Evolutionary conservation across 2,329 filamentous ascomycete species (phyloP).

Genomic region (Stagonosporopsis tanaceti): DNA sequence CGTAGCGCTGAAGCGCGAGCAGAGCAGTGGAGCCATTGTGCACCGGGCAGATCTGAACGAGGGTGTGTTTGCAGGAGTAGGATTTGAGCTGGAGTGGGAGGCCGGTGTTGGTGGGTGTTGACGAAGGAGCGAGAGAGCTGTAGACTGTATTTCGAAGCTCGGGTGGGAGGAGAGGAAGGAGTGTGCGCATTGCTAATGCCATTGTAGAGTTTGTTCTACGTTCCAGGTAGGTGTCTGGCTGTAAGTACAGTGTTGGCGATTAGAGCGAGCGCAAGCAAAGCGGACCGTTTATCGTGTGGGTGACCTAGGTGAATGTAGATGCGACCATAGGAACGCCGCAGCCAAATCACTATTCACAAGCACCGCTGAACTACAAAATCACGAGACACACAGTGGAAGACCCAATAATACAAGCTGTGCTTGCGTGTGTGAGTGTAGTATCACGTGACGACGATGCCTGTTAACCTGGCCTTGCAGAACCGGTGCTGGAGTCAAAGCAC

Average conservation of each 20-base stretch:
- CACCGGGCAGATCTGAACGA: slow-evolving; percentile 31
- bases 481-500: slow-evolving; percentile 2
- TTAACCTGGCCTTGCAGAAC: neutral
- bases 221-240: no score
- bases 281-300: slow-evolving; percentile 1
- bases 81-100: slow-evolving; percentile 36
- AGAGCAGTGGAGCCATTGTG: slow-evolving; percentile 34
- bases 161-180: slow-evolving; percentile 39
- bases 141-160: slow-evolving; percentile 45
- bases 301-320: neutral
- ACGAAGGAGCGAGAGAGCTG: slow-evolving; percentile 26
- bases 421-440: slow-evolving; percentile 6
- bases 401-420: slow-evolving; percentile 8
- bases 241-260: neutral
- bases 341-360: neutral
- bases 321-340: neutral
- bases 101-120: slow-evolving; percentile 11
- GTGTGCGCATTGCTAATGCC: slow-evolving; percentile 13
- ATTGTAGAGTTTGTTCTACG: neutral
- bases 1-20: slow-evolving; percentile 28
- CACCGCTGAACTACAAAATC: slow-evolving; percentile 3
- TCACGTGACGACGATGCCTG: slow-evolving; percentile 17
- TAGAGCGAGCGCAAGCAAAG: neutral
- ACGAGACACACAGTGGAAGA: slow-evolving; percentile 13
- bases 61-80: slow-evolving; percentile 37